Percentiles rank a stretch among this genome's conserved stretches.
Conservation (phyloP, 2,329 filamentous ascomycete species). For the Huntiella decipiens region DNA sequence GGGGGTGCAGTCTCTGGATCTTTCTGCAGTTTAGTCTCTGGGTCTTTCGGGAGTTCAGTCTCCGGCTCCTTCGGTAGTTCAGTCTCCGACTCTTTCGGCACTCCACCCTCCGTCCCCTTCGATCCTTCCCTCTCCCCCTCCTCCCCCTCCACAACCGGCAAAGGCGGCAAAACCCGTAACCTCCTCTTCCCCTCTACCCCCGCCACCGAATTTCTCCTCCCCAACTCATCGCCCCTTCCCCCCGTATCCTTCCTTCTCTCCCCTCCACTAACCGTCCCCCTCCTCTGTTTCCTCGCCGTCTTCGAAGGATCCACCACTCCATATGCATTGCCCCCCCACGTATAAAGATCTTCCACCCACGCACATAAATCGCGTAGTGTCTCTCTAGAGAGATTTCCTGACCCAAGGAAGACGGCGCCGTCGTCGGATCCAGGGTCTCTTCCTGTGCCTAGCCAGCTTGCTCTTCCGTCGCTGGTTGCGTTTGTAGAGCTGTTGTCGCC, state of each 20-base stretch:
- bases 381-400: constrained; percentile 49
- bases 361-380: constrained; percentile 56
- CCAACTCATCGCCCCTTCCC: too few relatives aligned
- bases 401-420: constrained; percentile 70
- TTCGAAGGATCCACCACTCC: constrained; percentile 44
- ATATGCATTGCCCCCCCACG: constrained; percentile 67
- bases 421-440: constrained; percentile 51
- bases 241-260: neutral
- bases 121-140: too few relatives aligned
- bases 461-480: constrained; percentile 12
- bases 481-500: constrained; percentile 13
- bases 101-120: too few relatives aligned
- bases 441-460: constrained; percentile 55
- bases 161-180: constrained; percentile 8
- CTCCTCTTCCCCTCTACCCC: neutral
- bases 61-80: neutral
- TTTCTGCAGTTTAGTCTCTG: neutral
- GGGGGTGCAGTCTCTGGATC: neutral
- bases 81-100: too few relatives aligned
- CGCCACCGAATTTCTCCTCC: too few relatives aligned
- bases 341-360: constrained; percentile 81
- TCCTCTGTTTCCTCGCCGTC: constrained; percentile 4
- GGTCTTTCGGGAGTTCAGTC: neutral
- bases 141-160: neutral
- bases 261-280: constrained; percentile 6